Conservation (phyloP, 2,329 filamentous ascomycete genomes). For the Hymenoscyphus scutula region DNA sequence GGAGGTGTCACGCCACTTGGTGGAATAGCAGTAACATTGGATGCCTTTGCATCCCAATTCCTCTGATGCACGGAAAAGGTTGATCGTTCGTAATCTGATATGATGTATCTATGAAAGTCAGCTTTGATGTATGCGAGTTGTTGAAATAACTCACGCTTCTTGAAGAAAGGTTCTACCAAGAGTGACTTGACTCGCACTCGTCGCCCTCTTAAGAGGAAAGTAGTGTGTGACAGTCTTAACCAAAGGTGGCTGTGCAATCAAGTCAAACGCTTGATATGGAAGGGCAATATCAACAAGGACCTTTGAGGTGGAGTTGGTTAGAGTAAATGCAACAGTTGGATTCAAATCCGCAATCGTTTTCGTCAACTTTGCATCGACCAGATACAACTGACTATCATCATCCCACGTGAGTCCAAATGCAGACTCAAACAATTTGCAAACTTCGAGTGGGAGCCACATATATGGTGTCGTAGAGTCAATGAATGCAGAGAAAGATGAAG, state of each 20-base stretch:
- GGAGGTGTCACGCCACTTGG: slow-evolving; percentile 8
- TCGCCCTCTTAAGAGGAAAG: slow-evolving; percentile 41
- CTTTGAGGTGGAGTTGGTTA: slow-evolving; percentile 34
- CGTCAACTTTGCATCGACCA: slow-evolving; percentile 19
- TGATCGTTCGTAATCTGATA: slow-evolving; percentile 42
- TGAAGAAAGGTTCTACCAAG: slow-evolving; percentile 43
- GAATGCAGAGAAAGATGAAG: slow-evolving; percentile 23
- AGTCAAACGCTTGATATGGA: slow-evolving; percentile 42
- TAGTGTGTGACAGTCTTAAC: slow-evolving; percentile 34
- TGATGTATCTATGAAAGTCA: slow-evolving; percentile 24
- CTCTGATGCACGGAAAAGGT: slow-evolving; percentile 40
- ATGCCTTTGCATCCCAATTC: slow-evolving; percentile 24
- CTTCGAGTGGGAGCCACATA: slow-evolving; percentile 37
- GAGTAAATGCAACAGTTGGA: slow-evolving; percentile 38
- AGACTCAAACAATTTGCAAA: slow-evolving; percentile 37
- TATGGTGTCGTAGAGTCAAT: slow-evolving; percentile 40
- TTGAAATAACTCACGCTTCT: slow-evolving; percentile 34
- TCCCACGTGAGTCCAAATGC: slow-evolving; percentile 38
- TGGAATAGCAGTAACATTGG: slow-evolving; percentile 24
- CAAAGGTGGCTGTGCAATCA: slow-evolving; percentile 37
- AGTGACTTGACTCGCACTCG: slow-evolving; percentile 36
- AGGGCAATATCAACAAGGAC: slow-evolving; percentile 37
- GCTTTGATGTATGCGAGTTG: not conserved
- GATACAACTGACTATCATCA: slow-evolving; percentile 19
- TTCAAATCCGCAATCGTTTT: slow-evolving; percentile 29